Percentiles rank a stretch among this genome's conserved stretches.
Conservation (phyloP, 2,329 filamentous ascomycete species). For the Ophiostoma quercus region DNA sequence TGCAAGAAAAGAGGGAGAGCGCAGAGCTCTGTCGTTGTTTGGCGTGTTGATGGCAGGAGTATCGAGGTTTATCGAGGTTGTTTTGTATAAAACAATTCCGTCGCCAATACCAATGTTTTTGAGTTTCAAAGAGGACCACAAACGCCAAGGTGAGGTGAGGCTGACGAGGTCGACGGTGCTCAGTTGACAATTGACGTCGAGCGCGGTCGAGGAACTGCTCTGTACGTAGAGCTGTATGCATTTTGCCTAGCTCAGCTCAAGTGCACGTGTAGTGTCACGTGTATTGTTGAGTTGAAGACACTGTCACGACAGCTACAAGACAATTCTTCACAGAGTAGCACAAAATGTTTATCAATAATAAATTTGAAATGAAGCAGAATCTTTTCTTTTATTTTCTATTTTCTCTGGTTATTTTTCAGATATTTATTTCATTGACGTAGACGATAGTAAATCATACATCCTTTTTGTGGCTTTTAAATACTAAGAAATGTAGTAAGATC, state of each 20-base stretch:
- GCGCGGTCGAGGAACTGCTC: neutral
- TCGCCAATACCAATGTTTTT: neutral
- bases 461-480: too few species aligned
- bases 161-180: neutral
- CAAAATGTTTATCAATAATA: too few species aligned
- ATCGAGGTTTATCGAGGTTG: neutral
- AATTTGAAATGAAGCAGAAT: too few species aligned
- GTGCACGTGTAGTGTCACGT: neutral
- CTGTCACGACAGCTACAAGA: too few species aligned
- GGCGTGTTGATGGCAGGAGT: neutral
- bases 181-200: neutral
- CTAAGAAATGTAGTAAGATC: too few species aligned
- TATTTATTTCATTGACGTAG: too few species aligned
- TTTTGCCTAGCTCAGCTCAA: constrained; percentile 11
- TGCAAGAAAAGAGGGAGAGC: neutral
- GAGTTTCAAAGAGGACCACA: neutral
- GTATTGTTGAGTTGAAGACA: neutral
- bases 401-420: too few species aligned
- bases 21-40: neutral
- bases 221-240: neutral
- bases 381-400: too few species aligned
- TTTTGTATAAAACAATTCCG: neutral
- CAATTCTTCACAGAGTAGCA: too few species aligned
- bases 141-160: neutral
- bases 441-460: too few species aligned